Conservation (phyloP, 805 yeast species). For the Millerozyma miso region DNA sequence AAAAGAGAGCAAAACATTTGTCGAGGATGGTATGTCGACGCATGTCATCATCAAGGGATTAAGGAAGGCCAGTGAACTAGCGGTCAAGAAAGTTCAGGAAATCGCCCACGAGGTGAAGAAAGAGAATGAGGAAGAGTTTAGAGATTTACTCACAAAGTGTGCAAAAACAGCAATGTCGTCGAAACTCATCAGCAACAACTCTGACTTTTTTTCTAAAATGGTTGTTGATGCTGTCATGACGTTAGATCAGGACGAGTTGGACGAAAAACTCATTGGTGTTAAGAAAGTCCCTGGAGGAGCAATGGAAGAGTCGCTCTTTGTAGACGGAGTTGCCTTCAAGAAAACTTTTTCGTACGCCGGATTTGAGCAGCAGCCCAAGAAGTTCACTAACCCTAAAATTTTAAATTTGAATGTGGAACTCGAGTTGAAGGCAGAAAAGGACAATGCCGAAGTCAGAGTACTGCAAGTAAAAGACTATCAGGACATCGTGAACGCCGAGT, state of each 20-base stretch:
- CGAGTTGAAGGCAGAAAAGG: constrained; percentile 97
- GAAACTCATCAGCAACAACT: constrained; percentile 81
- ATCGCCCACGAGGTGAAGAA: constrained; percentile 66
- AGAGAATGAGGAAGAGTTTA: constrained; percentile 49
- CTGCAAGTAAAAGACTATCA: constrained; percentile 93
- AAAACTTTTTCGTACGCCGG: constrained; percentile 98
- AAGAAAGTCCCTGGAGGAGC: constrained; percentile 96
- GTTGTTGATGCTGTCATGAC: constrained; percentile 92
- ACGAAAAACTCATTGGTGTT: constrained; percentile 88
- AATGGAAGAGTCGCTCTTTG: constrained; percentile 85
- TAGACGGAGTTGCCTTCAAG: constrained; percentile 95
- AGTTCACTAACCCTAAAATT: constrained; percentile 73
- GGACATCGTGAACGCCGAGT: constrained; percentile 97
- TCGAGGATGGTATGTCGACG: constrained; percentile 94
- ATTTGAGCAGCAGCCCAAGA: constrained; percentile 96
- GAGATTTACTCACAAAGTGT: constrained; percentile 80
- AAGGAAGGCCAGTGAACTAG: constrained; percentile 74
- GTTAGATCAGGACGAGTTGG: constrained; percentile 78
- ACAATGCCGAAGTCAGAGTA: constrained; percentile 96
- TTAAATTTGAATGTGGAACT: constrained; percentile 85
- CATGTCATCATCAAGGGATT: constrained; percentile 85
- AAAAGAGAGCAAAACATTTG: constrained; percentile 83
- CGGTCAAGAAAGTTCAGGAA: constrained; percentile 68
- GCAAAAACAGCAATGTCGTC: constrained; percentile 98
- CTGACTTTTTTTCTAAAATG: constrained; percentile 90